A percentile compares a stretch with the other conserved stretches of the same genome.
Conservation (phyloP, 1,284 basidiomycete species). For the Cerioporus squamosus region DNA sequence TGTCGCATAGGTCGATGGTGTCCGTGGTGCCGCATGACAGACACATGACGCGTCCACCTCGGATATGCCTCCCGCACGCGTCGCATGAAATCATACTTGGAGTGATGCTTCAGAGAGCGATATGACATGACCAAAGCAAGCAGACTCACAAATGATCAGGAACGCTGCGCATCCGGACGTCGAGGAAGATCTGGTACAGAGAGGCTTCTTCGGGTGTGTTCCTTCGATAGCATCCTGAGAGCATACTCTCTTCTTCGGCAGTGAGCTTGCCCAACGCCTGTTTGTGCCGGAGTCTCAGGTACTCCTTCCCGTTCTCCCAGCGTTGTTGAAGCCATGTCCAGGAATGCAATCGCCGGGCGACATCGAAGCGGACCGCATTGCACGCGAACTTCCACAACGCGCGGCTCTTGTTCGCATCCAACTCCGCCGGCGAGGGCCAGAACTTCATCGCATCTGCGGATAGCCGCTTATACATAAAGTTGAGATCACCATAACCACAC, state of each 20-base stretch:
- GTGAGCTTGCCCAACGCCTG: neutral
- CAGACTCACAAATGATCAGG: neutral
- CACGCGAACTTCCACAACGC: neutral
- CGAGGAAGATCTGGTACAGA: neutral
- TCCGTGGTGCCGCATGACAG: slow-evolving; percentile 1
- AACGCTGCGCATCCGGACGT: neutral
- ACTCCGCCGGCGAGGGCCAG: neutral
- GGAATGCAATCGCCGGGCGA: slow-evolving; percentile 1
- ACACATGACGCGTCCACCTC: slow-evolving; percentile 3
- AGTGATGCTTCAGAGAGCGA: neutral
- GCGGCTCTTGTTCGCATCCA: neutral
- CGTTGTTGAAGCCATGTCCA: neutral
- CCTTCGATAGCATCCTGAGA: neutral
- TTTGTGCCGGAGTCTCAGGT: neutral
- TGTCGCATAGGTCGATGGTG: slow-evolving; percentile 6
- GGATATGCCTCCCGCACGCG: neutral
- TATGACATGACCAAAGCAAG: too few species aligned
- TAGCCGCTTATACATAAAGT: neutral
- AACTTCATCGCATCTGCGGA: neutral
- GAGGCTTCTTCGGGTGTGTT: neutral
- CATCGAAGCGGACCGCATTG: neutral
- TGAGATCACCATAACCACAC: too few species aligned
- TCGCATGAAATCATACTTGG: neutral
- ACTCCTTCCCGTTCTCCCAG: neutral
- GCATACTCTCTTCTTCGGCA: neutral